Evolutionary conservation across 2,329 filamentous ascomycete species (phyloP).

Genomic region (Gaeumannomyces sp.): DNA sequence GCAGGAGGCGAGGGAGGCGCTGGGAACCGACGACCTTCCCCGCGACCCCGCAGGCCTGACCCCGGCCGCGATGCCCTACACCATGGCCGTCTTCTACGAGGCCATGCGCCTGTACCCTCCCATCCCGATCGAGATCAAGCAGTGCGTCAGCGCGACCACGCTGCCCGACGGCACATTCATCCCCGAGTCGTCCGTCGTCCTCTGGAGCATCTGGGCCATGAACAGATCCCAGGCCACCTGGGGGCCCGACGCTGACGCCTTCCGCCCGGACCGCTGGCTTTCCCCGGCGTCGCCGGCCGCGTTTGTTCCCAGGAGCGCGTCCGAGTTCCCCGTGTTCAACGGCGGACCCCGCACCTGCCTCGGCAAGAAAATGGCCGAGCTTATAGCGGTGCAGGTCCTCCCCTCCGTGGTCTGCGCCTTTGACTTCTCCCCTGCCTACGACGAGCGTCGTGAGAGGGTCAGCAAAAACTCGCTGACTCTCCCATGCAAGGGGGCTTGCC

Average conservation of each 20-base stretch:
- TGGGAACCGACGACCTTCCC: constrained; percentile 14
- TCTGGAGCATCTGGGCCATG: constrained; percentile 62
- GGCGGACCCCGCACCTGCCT: constrained; percentile 55
- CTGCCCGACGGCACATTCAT: constrained; percentile 57
- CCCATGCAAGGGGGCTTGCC: constrained; percentile 57
- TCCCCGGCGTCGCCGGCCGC: not conserved
- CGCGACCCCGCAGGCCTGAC: constrained; percentile 30
- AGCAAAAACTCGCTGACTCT: constrained; percentile 57
- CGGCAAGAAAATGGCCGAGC: constrained; percentile 59
- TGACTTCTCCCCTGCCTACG: constrained; percentile 40
- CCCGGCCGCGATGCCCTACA: constrained; percentile 44
- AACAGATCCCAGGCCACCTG: constrained; percentile 50
- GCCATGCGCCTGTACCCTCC: constrained; percentile 56
- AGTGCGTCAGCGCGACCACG: constrained; percentile 43
- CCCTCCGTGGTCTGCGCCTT: constrained; percentile 42
- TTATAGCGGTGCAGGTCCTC: constrained; percentile 51
- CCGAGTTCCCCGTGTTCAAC: constrained; percentile 60
- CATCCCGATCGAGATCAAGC: constrained; percentile 61
- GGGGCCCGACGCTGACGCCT: constrained; percentile 49
- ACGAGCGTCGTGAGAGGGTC: constrained; percentile 34
- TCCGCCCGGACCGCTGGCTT: constrained; percentile 54
- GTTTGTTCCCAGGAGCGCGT: constrained; percentile 31
- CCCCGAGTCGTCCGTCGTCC: constrained; percentile 44
- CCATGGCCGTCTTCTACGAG: constrained; percentile 58
- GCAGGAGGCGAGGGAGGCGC: constrained; percentile 30